Percentiles rank a stretch among this genome's conserved stretches.
Conservation (phyloP, 2,329 filamentous ascomycete genomes). For the Fusarium avenaceum region DNA sequence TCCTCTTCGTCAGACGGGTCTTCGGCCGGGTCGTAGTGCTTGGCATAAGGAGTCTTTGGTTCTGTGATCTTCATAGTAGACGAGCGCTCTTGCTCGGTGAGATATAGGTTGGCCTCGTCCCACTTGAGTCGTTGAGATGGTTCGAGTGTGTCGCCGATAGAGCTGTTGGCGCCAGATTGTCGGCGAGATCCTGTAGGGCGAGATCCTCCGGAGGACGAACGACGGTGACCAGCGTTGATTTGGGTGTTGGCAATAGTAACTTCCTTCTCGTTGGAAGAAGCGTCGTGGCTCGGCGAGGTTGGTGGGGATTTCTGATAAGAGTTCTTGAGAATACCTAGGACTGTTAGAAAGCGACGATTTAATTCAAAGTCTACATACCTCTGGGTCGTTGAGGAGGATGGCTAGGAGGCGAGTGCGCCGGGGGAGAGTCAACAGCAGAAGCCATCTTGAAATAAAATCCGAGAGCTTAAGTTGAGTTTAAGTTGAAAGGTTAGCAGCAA, state of each 20-base stretch:
- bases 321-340: constrained; percentile 92
- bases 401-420: constrained; percentile 59
- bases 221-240: constrained; percentile 90
- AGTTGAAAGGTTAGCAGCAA: constrained; percentile 34
- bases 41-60: constrained; percentile 96
- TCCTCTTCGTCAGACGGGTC: constrained; percentile 86
- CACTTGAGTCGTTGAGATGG: constrained; percentile 87
- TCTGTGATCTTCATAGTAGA: constrained; percentile 99
- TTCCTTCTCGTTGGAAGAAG: constrained; percentile 78
- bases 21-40: constrained; percentile 89
- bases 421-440: constrained; percentile 55
- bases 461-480: constrained; percentile 10
- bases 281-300: constrained; percentile 62
- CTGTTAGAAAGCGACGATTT: constrained; percentile 1
- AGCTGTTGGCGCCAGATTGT: constrained; percentile 68
- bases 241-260: constrained; percentile 94
- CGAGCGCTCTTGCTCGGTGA: constrained; percentile 95
- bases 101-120: constrained; percentile 98
- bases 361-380: constrained; percentile 52
- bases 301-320: constrained; percentile 74
- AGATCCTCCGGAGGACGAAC: constrained; percentile 78
- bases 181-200: constrained; percentile 76
- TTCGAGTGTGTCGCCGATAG: constrained; percentile 59
- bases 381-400: constrained; percentile 60
- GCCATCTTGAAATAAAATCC: constrained; percentile 55